phyloP scores from a whole-genome alignment of 106 monocot genomes.

The Allium sativum region DNA sequence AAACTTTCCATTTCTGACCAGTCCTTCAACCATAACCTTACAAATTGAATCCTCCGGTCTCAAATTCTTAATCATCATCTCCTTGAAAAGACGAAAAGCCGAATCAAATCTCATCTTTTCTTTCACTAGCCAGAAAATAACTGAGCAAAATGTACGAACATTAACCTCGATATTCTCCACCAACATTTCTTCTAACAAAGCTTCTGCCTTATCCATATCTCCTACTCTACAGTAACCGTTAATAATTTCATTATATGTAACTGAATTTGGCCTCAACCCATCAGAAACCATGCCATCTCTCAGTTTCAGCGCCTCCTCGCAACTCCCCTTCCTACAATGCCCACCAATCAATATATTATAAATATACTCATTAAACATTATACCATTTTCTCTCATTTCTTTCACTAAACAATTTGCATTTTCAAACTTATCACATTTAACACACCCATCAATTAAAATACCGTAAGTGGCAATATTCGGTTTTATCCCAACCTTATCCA shows the following conservation, averaged over 20 bases:
- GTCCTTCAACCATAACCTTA: conserved; percentile 32
- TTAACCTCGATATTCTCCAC: conserved; percentile 33
- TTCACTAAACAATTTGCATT: conserved; percentile 29
- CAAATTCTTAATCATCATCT: conserved; percentile 56
- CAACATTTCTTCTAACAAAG: conserved; percentile 64
- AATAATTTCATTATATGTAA: conserved; percentile 63
- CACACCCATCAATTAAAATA: conserved; percentile 59
- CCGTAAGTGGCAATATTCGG: conserved; percentile 53
- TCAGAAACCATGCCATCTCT: conserved; percentile 52
- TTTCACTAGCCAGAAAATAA: conserved; percentile 49
- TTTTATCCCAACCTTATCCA: conserved; percentile 23
- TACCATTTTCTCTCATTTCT: conserved; percentile 59
- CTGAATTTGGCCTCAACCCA: conserved; percentile 46
- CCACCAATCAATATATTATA: conserved; percentile 75
- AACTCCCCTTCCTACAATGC: conserved; percentile 39
- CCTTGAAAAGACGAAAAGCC: conserved; percentile 41
- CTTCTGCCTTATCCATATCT: conserved; percentile 56
- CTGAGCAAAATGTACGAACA: conserved; percentile 32
- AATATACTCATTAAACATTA: conserved; percentile 53
- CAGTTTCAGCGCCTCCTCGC: conserved; percentile 32
- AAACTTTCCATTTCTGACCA: conserved; percentile 50
- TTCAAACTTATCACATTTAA: conserved; percentile 31
- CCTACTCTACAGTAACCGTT: conserved; percentile 51
- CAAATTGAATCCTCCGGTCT: conserved; percentile 50
- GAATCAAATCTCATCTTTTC: conserved; percentile 34